Evolutionary conservation across 768 basidiomycete genomes (phyloP), one percentile per base, ranked within the genome.

Genomic region (Russula sp.): DNA sequence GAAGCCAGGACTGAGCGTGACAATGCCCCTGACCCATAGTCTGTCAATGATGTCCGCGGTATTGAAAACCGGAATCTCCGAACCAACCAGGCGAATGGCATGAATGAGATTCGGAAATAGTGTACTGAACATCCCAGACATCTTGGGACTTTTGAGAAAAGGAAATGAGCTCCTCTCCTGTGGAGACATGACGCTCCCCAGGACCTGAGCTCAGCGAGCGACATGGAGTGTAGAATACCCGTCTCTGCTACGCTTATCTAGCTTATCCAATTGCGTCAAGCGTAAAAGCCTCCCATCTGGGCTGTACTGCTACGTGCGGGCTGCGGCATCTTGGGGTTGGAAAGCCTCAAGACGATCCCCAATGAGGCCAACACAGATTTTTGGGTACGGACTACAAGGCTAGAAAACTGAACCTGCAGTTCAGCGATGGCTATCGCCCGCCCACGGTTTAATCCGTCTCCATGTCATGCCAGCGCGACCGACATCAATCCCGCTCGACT

Each of bases 91-190:
- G 46, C 92, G 82, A 64, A 94, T 74, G 36, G 90, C 93, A n/a
- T n/a, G n/a, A n/a, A 73, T 91, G 87, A 1, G 88, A 86, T 73
- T 95, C 93, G 42, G 90, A 89, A 61, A 90, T 83, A 41, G 93
- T 93, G 73, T 91, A 95, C 70, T 95, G 93, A 50, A 94, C 76
- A 67, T 91, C 85, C 94, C 95, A 97, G 66, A 84, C 84, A 64
- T 97, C 93, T 73, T 82, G 83, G n/a, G 84, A 81, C 77, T 97
- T 97, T 77, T 97, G 93, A 53, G 85, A 81, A 75, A 96, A 95
- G 42, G 87, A 77, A 63, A 87, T 83, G 66, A 96, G 83, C 75
- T 98, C 93, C 69, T 90, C 84, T 48, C 92, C 93, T 0, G 90
- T 88, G 10, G 85, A 87, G 14, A 82, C 84, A 67, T 88, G 91